Percentiles rank a stretch among this genome's conserved stretches.
Evolutionary conservation across 768 basidiomycete genomes (phyloP).

Genomic region (Cystofilobasidium bisporidii): DNA sequence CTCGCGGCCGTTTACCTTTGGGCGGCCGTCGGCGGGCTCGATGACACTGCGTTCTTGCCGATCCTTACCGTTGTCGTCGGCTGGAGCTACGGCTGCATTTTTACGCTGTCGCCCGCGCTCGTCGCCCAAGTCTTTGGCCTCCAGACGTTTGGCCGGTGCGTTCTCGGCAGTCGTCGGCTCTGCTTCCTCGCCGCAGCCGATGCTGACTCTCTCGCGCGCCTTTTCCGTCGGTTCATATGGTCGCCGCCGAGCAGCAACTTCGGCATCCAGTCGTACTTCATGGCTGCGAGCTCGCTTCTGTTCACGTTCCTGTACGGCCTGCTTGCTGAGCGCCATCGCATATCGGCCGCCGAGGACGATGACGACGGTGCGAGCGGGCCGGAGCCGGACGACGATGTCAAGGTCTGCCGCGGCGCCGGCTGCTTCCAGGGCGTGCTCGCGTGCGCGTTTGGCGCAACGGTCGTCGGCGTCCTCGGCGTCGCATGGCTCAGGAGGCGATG

Average conservation of each 20-base stretch:
- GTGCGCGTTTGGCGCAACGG: background rate
- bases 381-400: background rate
- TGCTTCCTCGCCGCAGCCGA: background rate
- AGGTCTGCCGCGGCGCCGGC: background rate
- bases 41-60: background rate
- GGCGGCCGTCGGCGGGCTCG: constrained; percentile 8
- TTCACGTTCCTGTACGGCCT: constrained; percentile 26
- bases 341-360: background rate
- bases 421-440: constrained; percentile 17
- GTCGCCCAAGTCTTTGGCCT: constrained; percentile 8
- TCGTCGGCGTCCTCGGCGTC: background rate
- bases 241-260: constrained; percentile 7
- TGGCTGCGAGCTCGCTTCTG: constrained; percentile 19
- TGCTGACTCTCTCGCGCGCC: background rate
- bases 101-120: constrained; percentile 14
- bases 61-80: constrained; percentile 19
- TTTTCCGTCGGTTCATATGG: background rate
- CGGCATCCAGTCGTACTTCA: constrained; percentile 11
- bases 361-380: background rate
- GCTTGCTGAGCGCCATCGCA: constrained; percentile 10
- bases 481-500: constrained; percentile 8
- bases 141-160: constrained; percentile 10
- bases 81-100: constrained; percentile 17
- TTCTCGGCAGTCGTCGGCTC: no score
- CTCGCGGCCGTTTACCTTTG: constrained; percentile 8